Base-by-base conservation (phyloP, 1,139 yeast genomes). In the Petasospora fabianii region DNA sequence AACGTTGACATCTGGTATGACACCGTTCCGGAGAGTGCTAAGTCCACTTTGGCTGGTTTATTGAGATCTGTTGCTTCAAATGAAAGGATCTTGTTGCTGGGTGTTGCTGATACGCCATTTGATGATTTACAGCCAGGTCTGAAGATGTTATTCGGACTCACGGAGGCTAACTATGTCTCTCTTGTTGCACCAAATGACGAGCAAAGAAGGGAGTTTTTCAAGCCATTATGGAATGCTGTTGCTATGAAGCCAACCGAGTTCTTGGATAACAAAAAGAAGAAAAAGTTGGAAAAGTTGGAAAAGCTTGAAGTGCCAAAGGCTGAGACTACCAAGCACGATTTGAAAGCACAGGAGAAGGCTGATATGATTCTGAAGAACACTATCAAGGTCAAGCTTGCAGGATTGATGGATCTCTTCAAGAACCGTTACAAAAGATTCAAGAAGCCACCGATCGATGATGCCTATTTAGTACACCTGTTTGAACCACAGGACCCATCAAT, bases 401-500 rank as follows among this genome's bases (percentile, higher is more conserved):
- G 87, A 2, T 65, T 94, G 33, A 85, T 92, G 95, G 97, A 92
- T 48, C 66, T 86, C 28, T 83, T 92, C 64, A 88, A 90, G 53
- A 79, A 69, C 42, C 72, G 97, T 36, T 92, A 92, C 59, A 87
- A 87, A 55, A 71, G 96, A 43, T 94, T 92, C 66, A 83, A 80
- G 54, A 92, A 90, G 55, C 97, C 99, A 0, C 73, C 85, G 0
- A 77, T 92, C 45, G 97, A 90, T 44, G 96, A 88, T 47, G 65
- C 73, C 21, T 68, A 73, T 15, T 65, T 92, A 38, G 69, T 77
- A 24, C 96, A 88, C 60, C 66, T 92, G 38, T 90, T 90, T 60
- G 95, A 84, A 44, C 80, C 84, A 1, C 56, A 49, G 9, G 48
- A 33, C 39, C 58, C 42, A 59, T 12, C 17, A 5, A 9, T 35